phyloP scores from a whole-genome alignment of 2,329 filamentous ascomycete genomes.

The Nothomitra cinnamomea region DNA sequence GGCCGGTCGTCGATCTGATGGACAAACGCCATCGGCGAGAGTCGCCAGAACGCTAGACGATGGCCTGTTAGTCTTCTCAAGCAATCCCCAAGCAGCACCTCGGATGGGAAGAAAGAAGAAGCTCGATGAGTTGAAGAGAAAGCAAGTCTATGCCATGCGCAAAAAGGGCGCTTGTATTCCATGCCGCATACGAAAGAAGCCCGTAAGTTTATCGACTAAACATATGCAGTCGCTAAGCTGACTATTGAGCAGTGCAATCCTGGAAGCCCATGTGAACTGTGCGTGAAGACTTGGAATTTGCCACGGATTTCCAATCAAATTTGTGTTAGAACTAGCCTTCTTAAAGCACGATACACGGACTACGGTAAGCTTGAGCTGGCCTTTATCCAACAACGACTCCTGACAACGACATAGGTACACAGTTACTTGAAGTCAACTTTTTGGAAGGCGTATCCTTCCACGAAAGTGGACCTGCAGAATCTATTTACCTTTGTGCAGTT shows the following conservation, averaged over 20 bases:
- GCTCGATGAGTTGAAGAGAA: not conserved
- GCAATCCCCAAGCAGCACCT: not conserved
- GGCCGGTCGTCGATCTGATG: not conserved
- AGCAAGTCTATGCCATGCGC: not conserved
- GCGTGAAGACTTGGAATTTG: not conserved
- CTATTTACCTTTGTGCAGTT: not conserved
- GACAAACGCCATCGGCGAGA: not conserved
- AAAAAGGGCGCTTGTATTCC: not conserved
- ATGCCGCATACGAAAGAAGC: not conserved
- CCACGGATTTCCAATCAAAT: not conserved
- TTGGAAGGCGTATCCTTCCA: not conserved
- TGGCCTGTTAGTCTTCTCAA: not conserved
- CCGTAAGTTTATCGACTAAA: not conserved
- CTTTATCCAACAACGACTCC: not conserved
- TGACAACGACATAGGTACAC: not conserved
- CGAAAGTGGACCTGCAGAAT: not conserved
- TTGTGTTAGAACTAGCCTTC: not conserved
- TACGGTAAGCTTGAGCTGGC: not conserved
- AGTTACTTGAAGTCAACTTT: not conserved
- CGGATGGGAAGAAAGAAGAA: not conserved
- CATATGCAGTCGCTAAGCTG: not conserved
- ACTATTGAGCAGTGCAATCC: not conserved
- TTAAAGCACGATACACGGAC: not conserved
- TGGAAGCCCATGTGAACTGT: not conserved
- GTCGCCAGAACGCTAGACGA: not conserved